A percentile compares a stretch with the other conserved stretches of the same genome.
Evolutionary conservation across 2,329 filamentous ascomycete genomes (phyloP).

Genomic region (Aureobasidium sp.): DNA sequence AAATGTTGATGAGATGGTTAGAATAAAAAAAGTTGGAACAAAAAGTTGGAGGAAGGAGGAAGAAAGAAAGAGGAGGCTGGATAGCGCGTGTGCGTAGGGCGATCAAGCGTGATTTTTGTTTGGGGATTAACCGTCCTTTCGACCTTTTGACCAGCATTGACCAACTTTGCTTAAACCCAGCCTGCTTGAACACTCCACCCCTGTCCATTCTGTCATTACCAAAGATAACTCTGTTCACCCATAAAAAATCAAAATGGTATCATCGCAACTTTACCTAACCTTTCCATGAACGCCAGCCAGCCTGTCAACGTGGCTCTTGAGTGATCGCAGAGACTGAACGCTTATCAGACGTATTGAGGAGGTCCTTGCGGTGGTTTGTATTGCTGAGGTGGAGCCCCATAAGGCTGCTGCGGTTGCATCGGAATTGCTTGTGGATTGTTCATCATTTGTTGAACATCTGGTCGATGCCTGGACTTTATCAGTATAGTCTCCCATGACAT

Average conservation of each 20-base stretch:
- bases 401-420: constrained; percentile 25
- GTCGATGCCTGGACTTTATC: constrained; percentile 18
- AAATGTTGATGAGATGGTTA: background rate
- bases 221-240: background rate
- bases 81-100: background rate
- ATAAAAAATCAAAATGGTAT: constrained; percentile 3
- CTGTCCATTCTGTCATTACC: background rate
- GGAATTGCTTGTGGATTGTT: constrained; percentile 21
- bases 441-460: constrained; percentile 30
- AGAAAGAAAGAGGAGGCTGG: background rate
- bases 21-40: background rate
- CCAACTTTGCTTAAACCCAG: constrained; percentile 10
- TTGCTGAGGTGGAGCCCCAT: constrained; percentile 19
- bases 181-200: background rate
- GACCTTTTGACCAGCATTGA: constrained; percentile 1
- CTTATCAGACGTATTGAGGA: constrained; percentile 15
- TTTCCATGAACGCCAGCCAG: background rate
- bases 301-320: background rate
- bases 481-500: background rate
- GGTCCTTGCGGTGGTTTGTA: constrained; percentile 18
- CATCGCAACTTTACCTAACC: background rate
- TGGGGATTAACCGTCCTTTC: background rate
- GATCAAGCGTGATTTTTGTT: constrained; percentile 5
- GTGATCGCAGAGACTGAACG: too few relatives aligned
- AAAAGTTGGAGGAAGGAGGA: background rate